Base-by-base conservation (phyloP, 768 basidiomycete genomes). In the Wakefieldia striispora region DNA sequence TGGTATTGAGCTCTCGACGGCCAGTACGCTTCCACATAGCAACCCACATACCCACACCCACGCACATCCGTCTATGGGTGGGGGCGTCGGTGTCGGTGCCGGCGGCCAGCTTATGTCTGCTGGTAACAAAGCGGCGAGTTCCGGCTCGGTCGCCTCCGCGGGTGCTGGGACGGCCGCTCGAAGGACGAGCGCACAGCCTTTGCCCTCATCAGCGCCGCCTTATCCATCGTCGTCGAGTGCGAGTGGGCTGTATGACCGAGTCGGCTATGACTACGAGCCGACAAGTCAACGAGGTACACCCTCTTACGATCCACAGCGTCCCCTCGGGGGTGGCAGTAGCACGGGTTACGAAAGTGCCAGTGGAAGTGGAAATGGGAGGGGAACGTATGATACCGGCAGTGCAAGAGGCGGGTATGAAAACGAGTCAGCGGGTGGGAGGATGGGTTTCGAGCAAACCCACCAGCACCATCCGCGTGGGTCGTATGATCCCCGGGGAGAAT, bases 1-100 rank as follows among this genome's bases (percentile, higher is more conserved):
- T 11, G 66, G 66, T n/a, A 57, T 68, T 16, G 66, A 69, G 27
- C 66, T 68, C 29, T 53, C 66, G 2, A 45, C 47, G 12, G 36
- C 52, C 26, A 48, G 9, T 16, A 21, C 45, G 4, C 59, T 48
- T 41, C 34, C 59, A 6, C 55, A 59, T 37, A 5, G 39, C 11
- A 56, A 54, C 17, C 12, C 52, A 1, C 49, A 54, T 36, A 2
- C 50, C 0, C 56, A 55, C 27, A 4, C 50, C 7, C 53, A 62
- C 17, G 33, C 47, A 1, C 53, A 64, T 37, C 52, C 53, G 16
- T 8, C 61, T 8, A 46, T 62, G 21, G 19, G 40, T 3, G 56
- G 42, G 6, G 34, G 26, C 11, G 49, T 52, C 8, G n/a, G 44
- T n/a, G 50, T 52, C 12, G 40, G 49, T 14, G 46, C 46, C 0